phyloP scores from a whole-genome alignment of 1,139 yeast genomes.

The Suhomyces bolitotheri region DNA sequence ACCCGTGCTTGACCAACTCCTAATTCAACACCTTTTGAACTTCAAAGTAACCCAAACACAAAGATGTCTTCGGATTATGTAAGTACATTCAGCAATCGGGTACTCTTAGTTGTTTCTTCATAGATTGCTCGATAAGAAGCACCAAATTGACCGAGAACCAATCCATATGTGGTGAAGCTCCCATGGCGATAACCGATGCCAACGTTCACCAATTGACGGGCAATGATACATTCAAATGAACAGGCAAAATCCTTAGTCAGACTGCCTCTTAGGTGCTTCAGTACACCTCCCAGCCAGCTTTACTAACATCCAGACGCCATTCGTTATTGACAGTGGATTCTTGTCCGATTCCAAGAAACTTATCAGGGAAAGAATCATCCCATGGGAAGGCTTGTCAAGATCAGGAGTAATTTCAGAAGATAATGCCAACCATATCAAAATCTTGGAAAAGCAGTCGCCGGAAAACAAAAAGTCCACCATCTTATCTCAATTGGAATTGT shows the following conservation, averaged over 20 bases:
- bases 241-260: too few relatives aligned
- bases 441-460: slow-evolving; percentile 56
- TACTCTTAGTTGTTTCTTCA: too few relatives aligned
- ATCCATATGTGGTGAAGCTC: too few relatives aligned
- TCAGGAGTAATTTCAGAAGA: slow-evolving; percentile 65
- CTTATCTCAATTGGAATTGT: slow-evolving; percentile 47
- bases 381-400: slow-evolving; percentile 90
- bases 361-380: slow-evolving; percentile 79
- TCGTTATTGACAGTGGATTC: slow-evolving; percentile 58
- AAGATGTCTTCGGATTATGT: slow-evolving; percentile 12
- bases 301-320: slow-evolving; percentile 25
- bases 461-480: slow-evolving; percentile 43
- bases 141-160: too few relatives aligned
- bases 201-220: too few relatives aligned
- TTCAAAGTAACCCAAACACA: slow-evolving; percentile 1
- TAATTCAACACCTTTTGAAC: slow-evolving; percentile 3
- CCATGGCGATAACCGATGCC: too few relatives aligned
- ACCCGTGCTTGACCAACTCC: slow-evolving; percentile 1
- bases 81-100: slow-evolving; percentile 4
- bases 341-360: slow-evolving; percentile 73
- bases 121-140: too few relatives aligned
- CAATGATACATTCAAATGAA: too few relatives aligned
- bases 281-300: too few relatives aligned
- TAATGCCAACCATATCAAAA: slow-evolving; percentile 66
- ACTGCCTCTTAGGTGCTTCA: too few relatives aligned